phyloP scores from a whole-genome alignment of 441 rosid genomes.

The Jatropha multifida region DNA sequence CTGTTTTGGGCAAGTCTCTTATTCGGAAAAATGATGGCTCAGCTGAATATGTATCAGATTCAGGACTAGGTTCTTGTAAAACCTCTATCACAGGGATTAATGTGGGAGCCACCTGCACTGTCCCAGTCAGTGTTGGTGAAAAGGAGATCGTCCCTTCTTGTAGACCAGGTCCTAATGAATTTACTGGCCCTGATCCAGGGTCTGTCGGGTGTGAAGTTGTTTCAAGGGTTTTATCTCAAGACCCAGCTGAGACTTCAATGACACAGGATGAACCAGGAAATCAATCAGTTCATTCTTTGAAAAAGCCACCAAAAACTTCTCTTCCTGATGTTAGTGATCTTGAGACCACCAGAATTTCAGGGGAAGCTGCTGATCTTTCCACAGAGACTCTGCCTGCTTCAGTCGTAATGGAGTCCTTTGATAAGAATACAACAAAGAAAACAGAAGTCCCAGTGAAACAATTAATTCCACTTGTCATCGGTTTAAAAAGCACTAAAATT shows the following conservation, averaged over 20 bases:
- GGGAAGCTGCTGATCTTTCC: conserved; percentile 12
- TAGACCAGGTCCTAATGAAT: conserved; percentile 19
- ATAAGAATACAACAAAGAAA: conserved; percentile 18
- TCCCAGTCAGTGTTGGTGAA: conserved; percentile 25
- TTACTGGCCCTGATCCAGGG: conserved; percentile 2
- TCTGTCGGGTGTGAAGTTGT: conserved; percentile 25
- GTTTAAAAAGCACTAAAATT: conserved; percentile 11
- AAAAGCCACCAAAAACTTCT: conserved; percentile 3
- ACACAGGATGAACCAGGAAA: conserved; percentile 11
- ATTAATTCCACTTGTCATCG: conserved; percentile 21
- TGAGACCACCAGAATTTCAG: conserved; percentile 13
- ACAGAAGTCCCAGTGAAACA: conserved; percentile 19
- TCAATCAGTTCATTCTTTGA: conserved; percentile 8
- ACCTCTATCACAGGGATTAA: conserved; percentile 13
- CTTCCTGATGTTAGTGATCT: not conserved
- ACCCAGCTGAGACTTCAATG: conserved; percentile 5
- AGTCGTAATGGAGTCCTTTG: conserved; percentile 14
- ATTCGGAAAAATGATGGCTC: conserved; percentile 17
- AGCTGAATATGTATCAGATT: conserved; percentile 20
- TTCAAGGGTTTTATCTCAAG: conserved; percentile 24
- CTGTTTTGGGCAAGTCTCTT: conserved; percentile 17
- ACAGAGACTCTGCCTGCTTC: conserved; percentile 13
- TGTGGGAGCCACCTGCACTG: conserved; percentile 32
- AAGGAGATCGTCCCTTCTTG: conserved; percentile 22
- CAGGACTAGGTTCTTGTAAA: conserved; percentile 18